Conservation (phyloP, 495 filamentous ascomycete species). For the Penicillium nucicola region DNA sequence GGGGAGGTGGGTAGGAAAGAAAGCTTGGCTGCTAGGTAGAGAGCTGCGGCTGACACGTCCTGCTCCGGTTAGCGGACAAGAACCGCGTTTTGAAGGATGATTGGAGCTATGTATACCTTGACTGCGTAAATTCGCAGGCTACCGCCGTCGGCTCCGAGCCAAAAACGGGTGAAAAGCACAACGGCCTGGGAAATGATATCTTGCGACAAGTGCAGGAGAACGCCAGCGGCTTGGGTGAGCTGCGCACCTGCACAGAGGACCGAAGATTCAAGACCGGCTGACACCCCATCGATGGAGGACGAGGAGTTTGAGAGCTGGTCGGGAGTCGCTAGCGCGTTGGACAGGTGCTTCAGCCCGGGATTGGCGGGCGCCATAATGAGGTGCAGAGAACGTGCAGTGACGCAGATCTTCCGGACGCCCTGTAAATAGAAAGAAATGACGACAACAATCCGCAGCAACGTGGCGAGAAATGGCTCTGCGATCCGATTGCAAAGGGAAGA, state of each 20-base stretch:
- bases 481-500: slow-evolving; percentile 10
- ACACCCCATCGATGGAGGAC: slow-evolving; percentile 66
- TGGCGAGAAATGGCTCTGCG: neutral
- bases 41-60: slow-evolving; percentile 75
- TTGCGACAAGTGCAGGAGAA: slow-evolving; percentile 82
- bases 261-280: slow-evolving; percentile 71
- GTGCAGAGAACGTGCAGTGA: slow-evolving; percentile 13
- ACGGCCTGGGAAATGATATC: slow-evolving; percentile 86
- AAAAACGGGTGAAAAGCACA: slow-evolving; percentile 86
- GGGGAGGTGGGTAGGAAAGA: slow-evolving; percentile 72
- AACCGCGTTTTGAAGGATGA: neutral
- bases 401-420: slow-evolving; percentile 5
- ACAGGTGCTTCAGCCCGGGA: slow-evolving; percentile 53
- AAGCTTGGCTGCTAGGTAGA: slow-evolving; percentile 84
- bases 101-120: slow-evolving; percentile 38
- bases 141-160: slow-evolving; percentile 64
- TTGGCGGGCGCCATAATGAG: slow-evolving; percentile 24
- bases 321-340: slow-evolving; percentile 82
- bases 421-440: neutral
- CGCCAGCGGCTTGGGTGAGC: slow-evolving; percentile 83
- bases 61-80: slow-evolving; percentile 25
- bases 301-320: slow-evolving; percentile 72
- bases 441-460: neutral
- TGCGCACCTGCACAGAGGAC: slow-evolving; percentile 56
- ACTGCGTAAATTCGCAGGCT: slow-evolving; percentile 56